Evolutionary conservation across 345 rosid genomes (phyloP).

Genomic region (Brassica carinata): DNA sequence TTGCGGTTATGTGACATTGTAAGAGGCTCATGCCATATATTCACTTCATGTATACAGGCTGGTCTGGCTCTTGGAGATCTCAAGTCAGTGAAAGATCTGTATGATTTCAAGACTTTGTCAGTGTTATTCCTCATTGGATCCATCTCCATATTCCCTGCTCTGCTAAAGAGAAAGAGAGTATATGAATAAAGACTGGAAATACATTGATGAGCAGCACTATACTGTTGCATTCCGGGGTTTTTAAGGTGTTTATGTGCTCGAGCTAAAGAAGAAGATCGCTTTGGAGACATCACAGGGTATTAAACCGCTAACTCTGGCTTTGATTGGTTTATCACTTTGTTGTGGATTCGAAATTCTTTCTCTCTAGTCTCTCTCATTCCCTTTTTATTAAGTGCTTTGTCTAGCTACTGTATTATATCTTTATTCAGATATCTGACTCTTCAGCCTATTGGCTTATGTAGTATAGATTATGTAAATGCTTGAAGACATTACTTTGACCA

Average conservation of each 20-base stretch:
- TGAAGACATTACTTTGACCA: neutral
- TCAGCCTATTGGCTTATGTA: neutral
- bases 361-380: conserved; percentile 5
- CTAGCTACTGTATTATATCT: neutral
- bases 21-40: neutral
- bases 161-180: conserved; percentile 71
- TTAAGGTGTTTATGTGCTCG: conserved; percentile 22
- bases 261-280: conserved; percentile 22
- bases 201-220: conserved; percentile 23
- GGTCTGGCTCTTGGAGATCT: conserved; percentile 88
- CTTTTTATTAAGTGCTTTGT: conserved; percentile 28
- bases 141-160: conserved; percentile 65
- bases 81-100: conserved; percentile 72
- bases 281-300: neutral
- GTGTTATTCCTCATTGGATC: conserved; percentile 77
- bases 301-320: conserved; percentile 8
- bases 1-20: neutral
- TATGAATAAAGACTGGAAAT: conserved; percentile 48
- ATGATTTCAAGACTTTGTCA: conserved; percentile 70
- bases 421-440: neutral
- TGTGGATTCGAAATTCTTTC: neutral
- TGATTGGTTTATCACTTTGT: conserved; percentile 5
- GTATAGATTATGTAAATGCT: neutral
- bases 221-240: neutral
- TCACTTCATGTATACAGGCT: conserved; percentile 48